Base-by-base conservation (phyloP, 2,329 filamentous ascomycete genomes). In the Nannizzia gypsea region DNA sequence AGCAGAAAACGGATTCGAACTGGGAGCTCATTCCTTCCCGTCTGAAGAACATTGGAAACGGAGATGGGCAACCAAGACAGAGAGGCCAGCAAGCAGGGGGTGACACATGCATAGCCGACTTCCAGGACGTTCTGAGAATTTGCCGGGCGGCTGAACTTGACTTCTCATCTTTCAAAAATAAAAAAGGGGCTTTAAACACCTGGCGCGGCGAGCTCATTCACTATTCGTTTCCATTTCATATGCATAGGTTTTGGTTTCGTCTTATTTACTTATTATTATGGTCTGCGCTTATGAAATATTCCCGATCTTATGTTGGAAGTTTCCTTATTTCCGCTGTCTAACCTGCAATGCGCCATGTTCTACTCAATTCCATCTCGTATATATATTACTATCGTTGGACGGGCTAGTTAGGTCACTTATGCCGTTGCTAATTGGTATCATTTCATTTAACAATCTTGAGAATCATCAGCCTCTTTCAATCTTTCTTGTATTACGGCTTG, bases 151-250 rank as follows among this genome's bases (percentile, higher is more conserved):
- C 20, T 46, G 42, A 46, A 24, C 17, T 42, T 46, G 42, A 46
- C 17, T 46, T 52, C 48, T 52, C 26, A 28, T 31, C n/a, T 52
- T 52, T 26, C 22, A 6, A 52, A 28, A 52, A 24, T 22, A 52
- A 13, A 52, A 22, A 52, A 52, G 28, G 28, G 48, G 48, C 28
- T 52, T 52, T 52, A n/a, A n/a, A n/a, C n/a, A 52, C 26, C 22
- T 52, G 48, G 48, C 48, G 48, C 48, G 48, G 48, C 26, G 11
- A 52, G 48, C 48, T 52, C 48, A 46, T 46, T 46, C 42, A 46
- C 31, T 36, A 6, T 22, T 31, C 15, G 15, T 20, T 34, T 46
- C 24, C 31, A 8, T 13, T 52, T 17, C 22, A n/a, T 44, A 24
- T 20, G 20, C 42, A 46, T 46, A 17, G 17, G n/a, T 46, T 42